phyloP scores from a whole-genome alignment of 177 flowering plant genomes.

The Telopea speciosissima region DNA sequence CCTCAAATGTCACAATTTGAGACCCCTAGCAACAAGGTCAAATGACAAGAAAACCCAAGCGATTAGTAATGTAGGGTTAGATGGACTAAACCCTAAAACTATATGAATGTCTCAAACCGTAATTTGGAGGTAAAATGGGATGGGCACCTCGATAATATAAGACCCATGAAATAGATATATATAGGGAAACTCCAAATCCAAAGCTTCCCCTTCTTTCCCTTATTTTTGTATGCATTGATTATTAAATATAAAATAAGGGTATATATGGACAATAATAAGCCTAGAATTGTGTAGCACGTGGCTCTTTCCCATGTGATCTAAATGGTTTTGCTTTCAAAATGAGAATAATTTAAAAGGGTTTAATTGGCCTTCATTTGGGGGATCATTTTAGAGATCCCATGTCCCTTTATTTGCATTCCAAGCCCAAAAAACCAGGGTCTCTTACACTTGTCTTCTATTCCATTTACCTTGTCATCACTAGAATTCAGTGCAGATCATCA shows the following conservation, averaged over 20 bases:
- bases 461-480: background rate
- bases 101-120: constrained; percentile 1
- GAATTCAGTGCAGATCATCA: background rate
- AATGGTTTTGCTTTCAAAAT: constrained; percentile 22
- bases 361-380: background rate
- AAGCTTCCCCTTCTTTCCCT: background rate
- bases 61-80: background rate
- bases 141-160: constrained; percentile 8
- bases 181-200: background rate
- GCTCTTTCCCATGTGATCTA: constrained; percentile 20
- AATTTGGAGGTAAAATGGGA: constrained; percentile 7
- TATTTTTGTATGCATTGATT: background rate
- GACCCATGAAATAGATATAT: background rate
- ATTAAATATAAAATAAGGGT: constrained; percentile 1
- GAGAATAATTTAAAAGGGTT: background rate
- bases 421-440: background rate
- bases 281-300: constrained; percentile 21
- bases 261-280: constrained; percentile 4
- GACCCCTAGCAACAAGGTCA: background rate
- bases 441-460: background rate
- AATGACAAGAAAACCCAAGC: background rate
- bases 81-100: background rate
- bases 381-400: background rate
- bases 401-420: background rate
- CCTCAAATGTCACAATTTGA: too few relatives aligned